phyloP scores from a whole-genome alignment of 176 grass and related monocot genomes.

The Avena insularis region DNA sequence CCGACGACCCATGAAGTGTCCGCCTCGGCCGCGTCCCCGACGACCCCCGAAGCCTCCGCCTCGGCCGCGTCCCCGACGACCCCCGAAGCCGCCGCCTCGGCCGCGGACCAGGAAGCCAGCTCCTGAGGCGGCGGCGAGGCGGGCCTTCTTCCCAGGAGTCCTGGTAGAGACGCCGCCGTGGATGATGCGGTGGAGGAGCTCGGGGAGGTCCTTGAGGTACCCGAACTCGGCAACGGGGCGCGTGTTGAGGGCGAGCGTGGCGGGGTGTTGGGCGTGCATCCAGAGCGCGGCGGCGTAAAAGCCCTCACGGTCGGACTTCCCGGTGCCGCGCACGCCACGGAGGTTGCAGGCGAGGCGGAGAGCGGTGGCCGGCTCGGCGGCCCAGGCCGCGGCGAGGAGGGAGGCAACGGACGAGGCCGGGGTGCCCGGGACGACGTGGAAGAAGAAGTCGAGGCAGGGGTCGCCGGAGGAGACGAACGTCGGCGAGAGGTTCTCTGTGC shows the following conservation, averaged over 20 bases:
- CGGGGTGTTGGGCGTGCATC: conserved; percentile 62
- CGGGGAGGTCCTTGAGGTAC: conserved; percentile 81
- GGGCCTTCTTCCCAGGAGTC: conserved; percentile 41
- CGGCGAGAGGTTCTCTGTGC: conserved; percentile 53
- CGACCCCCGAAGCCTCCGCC: not conserved
- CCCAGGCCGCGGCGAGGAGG: conserved; percentile 52
- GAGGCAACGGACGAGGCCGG: not conserved
- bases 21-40: not conserved
- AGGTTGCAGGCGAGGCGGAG: conserved; percentile 63
- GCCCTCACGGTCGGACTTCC: conserved; percentile 77
- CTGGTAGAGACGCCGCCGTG: conserved; percentile 46
- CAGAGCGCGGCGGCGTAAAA: conserved; percentile 81
- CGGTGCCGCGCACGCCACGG: conserved; percentile 62
- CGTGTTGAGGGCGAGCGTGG: conserved; percentile 69
- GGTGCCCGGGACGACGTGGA: conserved; percentile 59
- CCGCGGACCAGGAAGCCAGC: not conserved
- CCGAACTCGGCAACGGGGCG: conserved; percentile 52
- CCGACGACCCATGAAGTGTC: not conserved
- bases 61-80: not conserved
- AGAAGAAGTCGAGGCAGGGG: conserved; percentile 72
- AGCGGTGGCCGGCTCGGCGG: conserved; percentile 33
- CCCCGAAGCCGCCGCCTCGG: not conserved
- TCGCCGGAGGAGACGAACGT: conserved; percentile 54
- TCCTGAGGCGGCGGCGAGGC: not conserved
- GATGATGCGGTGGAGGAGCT: conserved; percentile 76